phyloP scores from a whole-genome alignment of 768 basidiomycete species.

The Serendipita sp. region DNA sequence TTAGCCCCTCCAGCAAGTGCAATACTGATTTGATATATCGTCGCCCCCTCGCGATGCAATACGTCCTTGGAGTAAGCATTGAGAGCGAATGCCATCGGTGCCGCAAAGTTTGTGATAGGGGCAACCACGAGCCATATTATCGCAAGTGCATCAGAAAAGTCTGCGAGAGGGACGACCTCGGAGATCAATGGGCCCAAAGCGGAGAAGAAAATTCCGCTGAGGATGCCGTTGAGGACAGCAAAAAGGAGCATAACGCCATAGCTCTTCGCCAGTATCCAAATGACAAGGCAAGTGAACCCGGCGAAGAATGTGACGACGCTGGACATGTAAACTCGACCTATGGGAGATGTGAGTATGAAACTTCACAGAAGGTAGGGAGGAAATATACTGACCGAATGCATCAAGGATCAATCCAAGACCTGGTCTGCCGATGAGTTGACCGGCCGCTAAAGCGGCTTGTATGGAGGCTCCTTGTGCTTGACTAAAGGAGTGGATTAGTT shows the following conservation, averaged over 20 bases:
- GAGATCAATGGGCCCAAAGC: constrained; percentile 13
- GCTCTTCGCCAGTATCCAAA: constrained; percentile 19
- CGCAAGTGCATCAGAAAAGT: constrained; percentile 10
- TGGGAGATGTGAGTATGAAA: neutral
- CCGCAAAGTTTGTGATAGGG: neutral
- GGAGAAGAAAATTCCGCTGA: constrained; percentile 14
- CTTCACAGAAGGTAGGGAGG: neutral
- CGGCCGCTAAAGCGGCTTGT: constrained; percentile 19
- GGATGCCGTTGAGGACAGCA: constrained; percentile 16
- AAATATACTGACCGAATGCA: neutral
- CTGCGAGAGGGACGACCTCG: constrained; percentile 11
- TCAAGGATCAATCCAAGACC: constrained; percentile 18
- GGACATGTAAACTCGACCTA: constrained; percentile 19
- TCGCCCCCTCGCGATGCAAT: neutral
- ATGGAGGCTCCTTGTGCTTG: constrained; percentile 20
- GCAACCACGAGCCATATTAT: constrained; percentile 4
- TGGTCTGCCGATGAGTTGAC: constrained; percentile 20
- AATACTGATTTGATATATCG: neutral
- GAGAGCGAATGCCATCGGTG: neutral
- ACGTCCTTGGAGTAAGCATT: neutral
- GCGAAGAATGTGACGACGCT: constrained; percentile 17
- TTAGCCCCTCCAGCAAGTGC: neutral
- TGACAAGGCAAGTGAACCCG: constrained; percentile 17
- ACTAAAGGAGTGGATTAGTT: constrained; percentile 8
- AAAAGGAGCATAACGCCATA: constrained; percentile 19